Base-by-base conservation (phyloP, 2,329 filamentous ascomycete species). In the Fusarium multiceps region DNA sequence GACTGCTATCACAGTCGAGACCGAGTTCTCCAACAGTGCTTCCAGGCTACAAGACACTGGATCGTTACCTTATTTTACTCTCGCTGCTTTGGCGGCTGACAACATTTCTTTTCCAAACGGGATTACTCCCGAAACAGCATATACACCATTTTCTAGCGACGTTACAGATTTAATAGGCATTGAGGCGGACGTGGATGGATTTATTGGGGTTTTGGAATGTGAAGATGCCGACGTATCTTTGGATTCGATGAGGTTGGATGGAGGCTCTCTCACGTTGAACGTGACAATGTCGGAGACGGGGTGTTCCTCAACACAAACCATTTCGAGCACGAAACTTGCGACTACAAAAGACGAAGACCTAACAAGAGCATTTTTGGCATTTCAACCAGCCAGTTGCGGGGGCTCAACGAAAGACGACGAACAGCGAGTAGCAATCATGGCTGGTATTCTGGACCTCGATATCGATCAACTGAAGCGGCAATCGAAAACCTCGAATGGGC, bases 121-220 rank as follows among this genome's bases (percentile, higher is more conserved):
- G 5, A 68, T 77, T 2, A 76, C 79, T 11, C 48, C 69, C 16
- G 66, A 72, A n/a, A 78, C 76, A 50, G 79, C 80, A 7, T 81
- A 79, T 34, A 78, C 80, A 34, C 72, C 75, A 3, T 82, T 82
- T 37, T 48, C 64, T 13, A 67, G 65, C 43, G 61, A 76, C 20
- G 49, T 75, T 16, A 55, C 72, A 68, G 20, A 77, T 69, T 18
- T 71, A 23, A 21, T 58, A 20, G 69, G 74, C 16, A 54, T 81
- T 11, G 71, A 69, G 18, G 77, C 79, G 7, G 74, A 68, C 1
- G 79, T 82, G 2, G 75, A 81, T 28, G 80, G 80, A 7, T 79
- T 82, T 18, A 66, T 74, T 7, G 73, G 74, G 7, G 68, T 68
- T 0, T 66, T 82, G 7, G 74, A 76, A 1, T 82, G 81, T 32